These are phyloP conservation scores for Scutellaria galericulata DNA, from an alignment of 257 asterid species.

Conservation along the genomic window DNA sequence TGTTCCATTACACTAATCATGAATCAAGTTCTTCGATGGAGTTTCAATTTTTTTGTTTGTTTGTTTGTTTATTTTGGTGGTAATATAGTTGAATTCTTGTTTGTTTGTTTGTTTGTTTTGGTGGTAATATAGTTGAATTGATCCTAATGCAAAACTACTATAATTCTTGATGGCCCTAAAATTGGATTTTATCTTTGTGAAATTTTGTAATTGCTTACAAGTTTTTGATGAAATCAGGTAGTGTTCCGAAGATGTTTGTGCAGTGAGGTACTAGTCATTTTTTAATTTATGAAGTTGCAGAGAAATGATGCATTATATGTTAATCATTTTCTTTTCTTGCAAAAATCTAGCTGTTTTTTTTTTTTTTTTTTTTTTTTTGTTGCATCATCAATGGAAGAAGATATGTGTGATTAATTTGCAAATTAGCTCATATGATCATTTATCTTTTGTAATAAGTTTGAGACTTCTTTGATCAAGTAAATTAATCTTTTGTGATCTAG, in stretches of 20 bases:
- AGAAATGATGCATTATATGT: not conserved
- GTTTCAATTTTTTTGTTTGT: not conserved
- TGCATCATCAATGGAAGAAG: not conserved
- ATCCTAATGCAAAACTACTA: not conserved
- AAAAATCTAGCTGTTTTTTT: not conserved
- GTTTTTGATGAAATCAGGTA: conserved; percentile 21
- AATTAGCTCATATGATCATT: conserved; percentile 13
- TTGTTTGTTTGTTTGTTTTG: not conserved
- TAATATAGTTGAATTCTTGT: too few species aligned
- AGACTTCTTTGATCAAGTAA: not conserved
- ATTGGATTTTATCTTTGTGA: not conserved
- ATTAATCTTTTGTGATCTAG: too few species aligned
- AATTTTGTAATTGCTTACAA: conserved; percentile 12
- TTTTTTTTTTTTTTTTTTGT: too few species aligned
- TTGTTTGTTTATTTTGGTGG: too few species aligned
- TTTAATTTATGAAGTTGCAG: not conserved
- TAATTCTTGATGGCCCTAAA: not conserved
- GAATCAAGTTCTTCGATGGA: not conserved
- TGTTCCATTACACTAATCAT: not conserved
- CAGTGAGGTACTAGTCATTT: not conserved
- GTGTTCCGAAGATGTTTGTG: not conserved
- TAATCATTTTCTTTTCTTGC: not conserved
- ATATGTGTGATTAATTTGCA: conserved; percentile 2
- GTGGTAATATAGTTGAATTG: not conserved
- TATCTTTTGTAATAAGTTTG: not conserved